Evolutionary conservation across 371 early-diverging fungal genomes (phyloP).

Genomic region (Apophysomyces sp.): DNA sequence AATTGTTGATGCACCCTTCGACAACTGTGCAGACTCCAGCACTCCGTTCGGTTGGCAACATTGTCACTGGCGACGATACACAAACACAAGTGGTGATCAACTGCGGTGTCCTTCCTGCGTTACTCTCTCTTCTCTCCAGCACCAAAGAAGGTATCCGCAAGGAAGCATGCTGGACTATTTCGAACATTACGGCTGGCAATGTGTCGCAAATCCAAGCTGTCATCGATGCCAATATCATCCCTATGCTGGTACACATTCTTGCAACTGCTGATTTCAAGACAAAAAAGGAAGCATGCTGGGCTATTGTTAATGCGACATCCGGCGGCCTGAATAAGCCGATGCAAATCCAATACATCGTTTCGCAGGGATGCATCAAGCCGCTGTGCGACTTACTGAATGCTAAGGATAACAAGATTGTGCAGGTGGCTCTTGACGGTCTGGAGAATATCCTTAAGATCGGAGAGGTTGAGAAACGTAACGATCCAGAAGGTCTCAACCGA

Average conservation of each 20-base stretch:
- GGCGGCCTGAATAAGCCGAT: conserved; percentile 88
- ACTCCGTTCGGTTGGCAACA: conserved; percentile 98
- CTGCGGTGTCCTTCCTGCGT: conserved; percentile 83
- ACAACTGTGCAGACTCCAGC: conserved; percentile 96
- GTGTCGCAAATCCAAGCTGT: conserved; percentile 93
- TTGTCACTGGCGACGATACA: conserved; percentile 98
- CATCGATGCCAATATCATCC: conserved; percentile 94
- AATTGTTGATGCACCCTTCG: conserved; percentile 86
- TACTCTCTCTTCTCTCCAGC: conserved; percentile 79
- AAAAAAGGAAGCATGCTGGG: conserved; percentile 99
- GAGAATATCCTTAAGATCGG: conserved; percentile 98
- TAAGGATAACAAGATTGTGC: conserved; percentile 92
- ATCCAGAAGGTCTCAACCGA: conserved; percentile 71
- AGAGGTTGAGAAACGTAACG: conserved; percentile 57
- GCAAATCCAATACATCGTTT: conserved; percentile 89
- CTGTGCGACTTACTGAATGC: conserved; percentile 90
- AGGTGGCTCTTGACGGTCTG: conserved; percentile 96
- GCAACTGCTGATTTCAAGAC: conserved; percentile 94
- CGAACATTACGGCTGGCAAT: conserved; percentile 99
- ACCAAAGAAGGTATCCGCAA: conserved; percentile 96
- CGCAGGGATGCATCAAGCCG: conserved; percentile 92
- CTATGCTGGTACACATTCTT: conserved; percentile 89
- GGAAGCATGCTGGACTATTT: conserved; percentile 99
- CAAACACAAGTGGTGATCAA: conserved; percentile 97
- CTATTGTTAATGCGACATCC: conserved; percentile 97